Conservation (phyloP, 2,329 filamentous ascomycete genomes). For the Trichophyton simii region DNA sequence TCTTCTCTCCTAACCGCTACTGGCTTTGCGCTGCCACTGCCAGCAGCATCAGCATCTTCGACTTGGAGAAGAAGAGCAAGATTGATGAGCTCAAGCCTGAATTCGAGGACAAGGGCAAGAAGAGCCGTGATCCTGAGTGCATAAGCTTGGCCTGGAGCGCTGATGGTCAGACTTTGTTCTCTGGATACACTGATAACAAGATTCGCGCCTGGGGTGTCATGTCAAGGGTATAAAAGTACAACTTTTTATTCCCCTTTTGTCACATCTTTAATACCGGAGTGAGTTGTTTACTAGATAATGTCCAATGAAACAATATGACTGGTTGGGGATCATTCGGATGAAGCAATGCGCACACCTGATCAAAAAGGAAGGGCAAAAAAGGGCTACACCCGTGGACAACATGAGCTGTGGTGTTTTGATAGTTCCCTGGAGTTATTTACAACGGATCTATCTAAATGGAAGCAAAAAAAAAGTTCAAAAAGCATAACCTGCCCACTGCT, state of each 20-base stretch:
- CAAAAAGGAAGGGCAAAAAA: not conserved
- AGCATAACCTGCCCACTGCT: not conserved
- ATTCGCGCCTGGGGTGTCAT: conserved; percentile 87
- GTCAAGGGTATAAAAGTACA: not conserved
- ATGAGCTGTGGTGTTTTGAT: not conserved
- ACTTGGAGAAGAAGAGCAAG: conserved; percentile 99
- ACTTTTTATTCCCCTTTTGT: not conserved
- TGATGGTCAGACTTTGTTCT: conserved; percentile 97
- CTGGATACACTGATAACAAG: conserved; percentile 99
- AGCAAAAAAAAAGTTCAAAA: conserved; percentile 2
- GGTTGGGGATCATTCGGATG: conserved; percentile 5
- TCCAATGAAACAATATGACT: conserved; percentile 6
- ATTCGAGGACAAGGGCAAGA: conserved; percentile 92
- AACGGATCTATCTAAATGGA: conserved; percentile 4
- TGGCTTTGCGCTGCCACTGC: conserved; percentile 98
- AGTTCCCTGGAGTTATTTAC: not conserved
- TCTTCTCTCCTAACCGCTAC: conserved; percentile 99
- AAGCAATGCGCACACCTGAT: conserved; percentile 1
- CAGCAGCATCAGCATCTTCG: conserved; percentile 99
- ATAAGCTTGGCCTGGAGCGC: conserved; percentile 94
- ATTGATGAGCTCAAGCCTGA: conserved; percentile 99
- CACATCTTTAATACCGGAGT: conserved; percentile 5
- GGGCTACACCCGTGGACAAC: not conserved
- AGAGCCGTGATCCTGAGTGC: conserved; percentile 97
- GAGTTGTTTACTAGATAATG: conserved; percentile 6